These are phyloP conservation scores for Aspergillus costaricaensis DNA, from an alignment of 2,329 filamentous ascomycete species.

Conservation along the genomic window DNA sequence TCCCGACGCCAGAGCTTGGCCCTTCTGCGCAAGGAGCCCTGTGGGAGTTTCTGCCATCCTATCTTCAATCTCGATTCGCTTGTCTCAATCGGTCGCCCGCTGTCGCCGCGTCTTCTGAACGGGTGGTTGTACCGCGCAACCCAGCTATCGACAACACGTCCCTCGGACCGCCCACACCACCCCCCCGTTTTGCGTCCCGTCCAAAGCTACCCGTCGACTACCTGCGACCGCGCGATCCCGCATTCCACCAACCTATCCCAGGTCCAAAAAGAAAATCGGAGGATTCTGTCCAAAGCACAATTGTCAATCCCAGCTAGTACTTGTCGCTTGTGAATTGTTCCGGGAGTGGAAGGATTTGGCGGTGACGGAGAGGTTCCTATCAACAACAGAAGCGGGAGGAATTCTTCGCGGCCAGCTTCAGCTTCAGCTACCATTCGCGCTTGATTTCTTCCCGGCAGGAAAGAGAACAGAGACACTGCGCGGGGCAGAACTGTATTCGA, in stretches of 20 bases:
- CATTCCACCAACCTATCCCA: not conserved
- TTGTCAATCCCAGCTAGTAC: not conserved
- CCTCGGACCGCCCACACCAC: not conserved
- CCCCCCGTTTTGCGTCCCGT: conserved; percentile 5
- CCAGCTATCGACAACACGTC: conserved; percentile 10
- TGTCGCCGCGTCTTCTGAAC: conserved; percentile 14
- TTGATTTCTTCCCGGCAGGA: not conserved
- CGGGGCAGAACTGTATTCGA: not conserved
- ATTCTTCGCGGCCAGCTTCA: not conserved
- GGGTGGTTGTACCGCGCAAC: conserved; percentile 17
- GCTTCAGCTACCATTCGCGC: not conserved
- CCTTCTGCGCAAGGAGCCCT: conserved; percentile 24
- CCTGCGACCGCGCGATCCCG: conserved; percentile 13
- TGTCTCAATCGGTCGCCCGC: conserved; percentile 4
- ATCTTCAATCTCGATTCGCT: not conserved
- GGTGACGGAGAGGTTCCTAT: not conserved
- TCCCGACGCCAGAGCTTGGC: conserved; percentile 18
- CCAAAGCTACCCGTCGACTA: not conserved
- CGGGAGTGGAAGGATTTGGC: not conserved
- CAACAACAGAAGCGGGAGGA: not conserved
- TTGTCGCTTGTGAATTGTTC: not conserved
- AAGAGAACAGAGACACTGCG: not conserved
- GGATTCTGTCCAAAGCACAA: not conserved
- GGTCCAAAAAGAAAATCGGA: not conserved
- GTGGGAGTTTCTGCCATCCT: conserved; percentile 7